phyloP scores from a whole-genome alignment of 1,284 basidiomycete genomes.

The Fistulinella cinereoalba region DNA sequence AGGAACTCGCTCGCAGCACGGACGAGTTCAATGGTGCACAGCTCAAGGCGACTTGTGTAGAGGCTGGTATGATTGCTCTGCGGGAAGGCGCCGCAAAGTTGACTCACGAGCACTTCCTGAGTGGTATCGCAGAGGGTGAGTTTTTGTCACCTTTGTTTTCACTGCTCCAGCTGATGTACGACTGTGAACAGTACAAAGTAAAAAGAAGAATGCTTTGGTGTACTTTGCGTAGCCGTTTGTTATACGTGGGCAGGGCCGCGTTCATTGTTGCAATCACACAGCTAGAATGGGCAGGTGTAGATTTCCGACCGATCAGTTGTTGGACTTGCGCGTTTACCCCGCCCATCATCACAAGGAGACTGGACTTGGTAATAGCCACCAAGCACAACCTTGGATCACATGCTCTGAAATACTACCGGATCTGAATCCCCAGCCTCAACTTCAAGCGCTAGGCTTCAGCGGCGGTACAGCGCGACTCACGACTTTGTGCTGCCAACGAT shows the following conservation, averaged over 20 bases:
- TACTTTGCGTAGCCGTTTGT: conserved; percentile 66
- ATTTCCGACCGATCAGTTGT: too few species aligned
- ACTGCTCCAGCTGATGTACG: conserved; percentile 18
- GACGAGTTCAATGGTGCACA: conserved; percentile 99
- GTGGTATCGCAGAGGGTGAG: conserved; percentile 87
- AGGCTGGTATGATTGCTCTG: conserved; percentile 98
- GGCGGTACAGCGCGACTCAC: too few species aligned
- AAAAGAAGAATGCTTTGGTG: conserved; percentile 94
- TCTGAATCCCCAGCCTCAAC: too few species aligned
- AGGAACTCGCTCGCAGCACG: conserved; percentile 86
- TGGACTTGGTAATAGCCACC: too few species aligned
- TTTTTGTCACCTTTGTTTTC: conserved; percentile 9
- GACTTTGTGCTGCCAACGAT: too few species aligned
- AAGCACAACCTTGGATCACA: too few species aligned
- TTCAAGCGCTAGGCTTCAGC: too few species aligned
- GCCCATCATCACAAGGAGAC: too few species aligned
- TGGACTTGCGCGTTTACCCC: too few species aligned
- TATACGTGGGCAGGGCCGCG: neutral
- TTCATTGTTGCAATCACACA: conserved; percentile 7
- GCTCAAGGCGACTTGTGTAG: conserved; percentile 92
- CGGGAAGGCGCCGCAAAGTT: conserved; percentile 91
- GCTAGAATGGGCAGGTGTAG: neutral
- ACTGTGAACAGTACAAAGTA: conserved; percentile 72
- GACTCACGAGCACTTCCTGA: conserved; percentile 91
- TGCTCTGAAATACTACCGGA: too few species aligned